Conservation (phyloP, 257 asterid species). For the Anisodus acutangulus region DNA sequence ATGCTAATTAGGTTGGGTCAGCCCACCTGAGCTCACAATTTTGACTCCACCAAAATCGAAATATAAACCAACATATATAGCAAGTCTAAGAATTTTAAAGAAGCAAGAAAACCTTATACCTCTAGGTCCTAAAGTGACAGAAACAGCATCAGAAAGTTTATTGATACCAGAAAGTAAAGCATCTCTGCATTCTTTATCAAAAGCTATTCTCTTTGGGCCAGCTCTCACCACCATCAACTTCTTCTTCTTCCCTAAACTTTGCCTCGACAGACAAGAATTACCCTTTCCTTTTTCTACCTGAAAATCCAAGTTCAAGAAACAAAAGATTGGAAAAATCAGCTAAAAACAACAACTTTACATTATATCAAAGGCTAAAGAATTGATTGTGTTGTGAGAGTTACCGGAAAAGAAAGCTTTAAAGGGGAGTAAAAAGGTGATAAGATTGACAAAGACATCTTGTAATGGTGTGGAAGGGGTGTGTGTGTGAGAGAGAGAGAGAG, state of each 20-base stretch:
- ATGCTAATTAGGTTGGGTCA: neutral
- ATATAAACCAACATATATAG: neutral
- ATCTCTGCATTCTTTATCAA: constrained; percentile 72
- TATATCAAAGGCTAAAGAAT: neutral
- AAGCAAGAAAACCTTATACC: constrained; percentile 40
- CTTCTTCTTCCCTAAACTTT: constrained; percentile 26
- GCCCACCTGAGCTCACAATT: neutral
- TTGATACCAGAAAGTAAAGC: constrained; percentile 82
- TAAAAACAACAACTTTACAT: neutral
- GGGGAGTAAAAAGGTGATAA: constrained; percentile 44
- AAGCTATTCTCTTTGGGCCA: constrained; percentile 80
- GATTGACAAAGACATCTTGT: neutral
- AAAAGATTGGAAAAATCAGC: neutral
- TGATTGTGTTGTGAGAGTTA: constrained; percentile 36
- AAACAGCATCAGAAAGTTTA: constrained; percentile 95
- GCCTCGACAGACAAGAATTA: constrained; percentile 7
- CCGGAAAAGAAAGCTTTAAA: constrained; percentile 40
- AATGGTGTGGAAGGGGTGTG: neutral
- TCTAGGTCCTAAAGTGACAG: constrained; percentile 92
- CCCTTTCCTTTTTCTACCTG: constrained; percentile 20
- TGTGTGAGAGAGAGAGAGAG: neutral
- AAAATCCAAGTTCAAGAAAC: neutral
- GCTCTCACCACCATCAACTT: constrained; percentile 61
- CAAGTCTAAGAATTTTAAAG: neutral
- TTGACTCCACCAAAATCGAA: constrained; percentile 13